Evolutionary conservation across 2,329 filamentous ascomycete species (phyloP).

Genomic region (Penicillium sp.): DNA sequence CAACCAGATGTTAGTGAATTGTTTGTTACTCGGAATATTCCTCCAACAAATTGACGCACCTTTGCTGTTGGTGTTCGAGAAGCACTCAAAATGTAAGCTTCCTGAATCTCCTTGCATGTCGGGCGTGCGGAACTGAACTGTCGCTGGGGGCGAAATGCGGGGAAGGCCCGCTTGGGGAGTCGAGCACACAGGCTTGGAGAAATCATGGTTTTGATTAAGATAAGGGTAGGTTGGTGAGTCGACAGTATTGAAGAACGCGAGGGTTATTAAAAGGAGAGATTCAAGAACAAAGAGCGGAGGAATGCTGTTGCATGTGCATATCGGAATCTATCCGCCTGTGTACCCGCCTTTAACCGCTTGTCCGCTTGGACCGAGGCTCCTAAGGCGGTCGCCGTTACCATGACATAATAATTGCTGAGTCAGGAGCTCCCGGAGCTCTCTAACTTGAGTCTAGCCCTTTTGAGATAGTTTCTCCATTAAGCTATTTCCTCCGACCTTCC

Average conservation of each 20-base stretch:
- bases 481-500: conserved; percentile 19
- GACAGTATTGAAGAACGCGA: neutral
- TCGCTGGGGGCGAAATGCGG: conserved; percentile 47
- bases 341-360: conserved; percentile 25
- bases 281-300: conserved; percentile 1
- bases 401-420: conserved; percentile 17
- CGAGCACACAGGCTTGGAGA: conserved; percentile 27
- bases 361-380: conserved; percentile 28
- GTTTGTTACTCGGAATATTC: neutral
- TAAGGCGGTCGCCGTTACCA: conserved; percentile 1
- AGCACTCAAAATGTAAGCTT: conserved; percentile 91
- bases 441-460: neutral
- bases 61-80: conserved; percentile 86
- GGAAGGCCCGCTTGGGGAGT: conserved; percentile 32
- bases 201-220: conserved; percentile 16
- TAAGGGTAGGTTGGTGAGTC: neutral
- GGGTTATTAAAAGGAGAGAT: neutral
- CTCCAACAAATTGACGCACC: conserved; percentile 49
- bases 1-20: conserved; percentile 7
- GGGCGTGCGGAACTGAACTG: conserved; percentile 53
- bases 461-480: conserved; percentile 17
- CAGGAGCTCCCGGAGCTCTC: neutral
- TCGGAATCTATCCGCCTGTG: conserved; percentile 22
- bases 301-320: conserved; percentile 6
- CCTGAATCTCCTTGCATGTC: conserved; percentile 66